Evolutionary conservation across 768 basidiomycete genomes (phyloP), one percentile per base, ranked within the genome.

Genomic region (Russula abietina): DNA sequence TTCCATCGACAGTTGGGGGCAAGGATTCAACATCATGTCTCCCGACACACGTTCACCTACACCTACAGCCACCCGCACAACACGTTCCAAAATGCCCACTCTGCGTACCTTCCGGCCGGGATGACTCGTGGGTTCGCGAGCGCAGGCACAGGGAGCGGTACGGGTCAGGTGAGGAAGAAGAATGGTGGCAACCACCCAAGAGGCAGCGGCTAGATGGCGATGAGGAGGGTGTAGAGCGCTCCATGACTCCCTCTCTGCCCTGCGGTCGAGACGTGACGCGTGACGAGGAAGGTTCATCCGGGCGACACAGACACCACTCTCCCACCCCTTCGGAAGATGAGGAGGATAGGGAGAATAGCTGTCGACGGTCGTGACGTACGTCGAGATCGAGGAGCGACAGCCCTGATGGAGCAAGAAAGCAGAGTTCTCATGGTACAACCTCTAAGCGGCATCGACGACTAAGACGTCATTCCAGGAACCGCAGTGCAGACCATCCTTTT

Each of bases 81-180:
- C 66, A 36, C 64, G 64, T 36, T 57, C 71, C 22, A 61, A 67
- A 36, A 57, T 65, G 3, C 65, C 65, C 22, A 61, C 66, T 3
- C 66, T 54, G 36, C 69, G 16, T 10, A 63, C 71, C n/a, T n/a
- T n/a, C n/a, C n/a, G 73, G 72, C 36, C 83, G 80, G 67, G 69
- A 70, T 22, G 69, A 71, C 67, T 72, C 72, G 24, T 67, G 70
- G 79, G 83, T 84, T 61, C 74, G 79, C 49, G 80, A 70, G 75
- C 82, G 66, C 32, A 76, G 73, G 66, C 81, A 77, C 69, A 76
- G 77, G 62, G 79, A 78, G 67, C 77, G 74, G 30, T 77, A 78
- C 2, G 72, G 71, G 1, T 78, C 79, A 22, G 76, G 75, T 10
- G 72, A 72, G 32, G 69, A 69, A 19, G 74, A 75, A 55, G 54